Conservation (phyloP, 306 rosid species). For the Sesbania bispinosa region DNA sequence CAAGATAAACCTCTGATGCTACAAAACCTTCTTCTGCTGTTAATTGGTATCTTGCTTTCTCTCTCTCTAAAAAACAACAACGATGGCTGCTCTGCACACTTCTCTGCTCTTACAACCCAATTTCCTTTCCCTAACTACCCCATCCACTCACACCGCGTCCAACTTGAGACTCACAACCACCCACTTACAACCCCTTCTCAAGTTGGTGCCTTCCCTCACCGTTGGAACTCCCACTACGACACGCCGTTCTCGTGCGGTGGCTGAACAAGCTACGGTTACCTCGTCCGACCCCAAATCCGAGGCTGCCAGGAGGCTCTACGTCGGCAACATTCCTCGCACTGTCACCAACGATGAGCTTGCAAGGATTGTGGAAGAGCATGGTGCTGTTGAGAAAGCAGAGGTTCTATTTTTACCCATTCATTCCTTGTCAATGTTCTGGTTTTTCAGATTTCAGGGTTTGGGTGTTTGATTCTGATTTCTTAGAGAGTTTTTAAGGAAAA, state of each 20-base stretch:
- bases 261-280: conserved; percentile 46
- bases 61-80: not conserved
- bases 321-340: conserved; percentile 87
- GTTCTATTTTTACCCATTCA: conserved; percentile 16
- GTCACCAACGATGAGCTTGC: conserved; percentile 61
- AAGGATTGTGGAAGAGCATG: conserved; percentile 71
- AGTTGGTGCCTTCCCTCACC: conserved; percentile 20
- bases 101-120: conserved; percentile 42
- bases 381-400: conserved; percentile 85
- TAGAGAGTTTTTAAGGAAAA: not conserved
- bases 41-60: not conserved
- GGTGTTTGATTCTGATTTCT: not conserved
- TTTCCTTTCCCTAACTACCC: conserved; percentile 38
- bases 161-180: conserved; percentile 14
- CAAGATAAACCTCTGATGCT: conserved; percentile 21
- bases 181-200: conserved; percentile 29
- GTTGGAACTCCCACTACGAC: not conserved
- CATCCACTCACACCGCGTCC: conserved; percentile 25
- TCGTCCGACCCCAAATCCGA: conserved; percentile 35
- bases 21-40: not conserved
- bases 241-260: conserved; percentile 58
- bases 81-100: conserved; percentile 73
- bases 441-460: not conserved
- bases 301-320: conserved; percentile 64
- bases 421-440: not conserved